These are phyloP conservation scores for Piloderma croceum DNA, from an alignment of 768 basidiomycete species.

Conservation along the genomic window DNA sequence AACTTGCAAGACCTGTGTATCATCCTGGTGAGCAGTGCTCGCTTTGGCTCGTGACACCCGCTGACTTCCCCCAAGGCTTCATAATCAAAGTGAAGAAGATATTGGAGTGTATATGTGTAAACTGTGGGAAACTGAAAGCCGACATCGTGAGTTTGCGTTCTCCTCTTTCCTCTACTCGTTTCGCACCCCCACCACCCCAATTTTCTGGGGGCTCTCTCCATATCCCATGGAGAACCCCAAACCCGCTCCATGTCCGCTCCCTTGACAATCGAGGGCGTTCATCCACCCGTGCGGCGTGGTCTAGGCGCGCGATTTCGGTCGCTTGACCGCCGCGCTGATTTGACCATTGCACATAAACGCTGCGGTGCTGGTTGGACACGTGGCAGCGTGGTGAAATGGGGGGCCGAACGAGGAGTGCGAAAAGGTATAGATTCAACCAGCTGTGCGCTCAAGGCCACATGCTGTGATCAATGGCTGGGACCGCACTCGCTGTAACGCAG, in stretches of 20 bases:
- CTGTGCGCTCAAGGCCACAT: conserved; percentile 23
- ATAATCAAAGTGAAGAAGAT: conserved; percentile 99
- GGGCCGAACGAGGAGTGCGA: conserved; percentile 96
- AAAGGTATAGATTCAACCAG: conserved; percentile 35
- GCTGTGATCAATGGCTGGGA: conserved; percentile 45
- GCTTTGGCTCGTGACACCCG: conserved; percentile 1
- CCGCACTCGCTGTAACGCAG: conserved; percentile 72
- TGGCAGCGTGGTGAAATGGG: conserved; percentile 92
- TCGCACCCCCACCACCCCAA: conserved; percentile 88
- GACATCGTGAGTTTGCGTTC: conserved; percentile 87
- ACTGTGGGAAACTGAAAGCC: conserved; percentile 96
- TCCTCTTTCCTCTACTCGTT: conserved; percentile 87
- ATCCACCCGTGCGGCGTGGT: conserved; percentile 69
- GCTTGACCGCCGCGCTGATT: conserved; percentile 87
- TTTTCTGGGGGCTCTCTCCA: conserved; percentile 99
- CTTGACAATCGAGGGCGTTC: conserved; percentile 79
- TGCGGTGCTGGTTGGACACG: conserved; percentile 79
- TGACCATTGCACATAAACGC: conserved; percentile 59
- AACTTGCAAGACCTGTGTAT: conserved; percentile 93
- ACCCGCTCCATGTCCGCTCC: conserved; percentile 75
- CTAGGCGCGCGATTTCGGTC: conserved; percentile 79
- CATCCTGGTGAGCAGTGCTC: conserved; percentile 70
- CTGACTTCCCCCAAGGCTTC: conserved; percentile 54
- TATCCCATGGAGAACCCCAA: conserved; percentile 88
- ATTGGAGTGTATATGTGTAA: conserved; percentile 96